phyloP scores from a whole-genome alignment of 768 basidiomycete genomes.

The Macrolepiota albuminosa region DNA sequence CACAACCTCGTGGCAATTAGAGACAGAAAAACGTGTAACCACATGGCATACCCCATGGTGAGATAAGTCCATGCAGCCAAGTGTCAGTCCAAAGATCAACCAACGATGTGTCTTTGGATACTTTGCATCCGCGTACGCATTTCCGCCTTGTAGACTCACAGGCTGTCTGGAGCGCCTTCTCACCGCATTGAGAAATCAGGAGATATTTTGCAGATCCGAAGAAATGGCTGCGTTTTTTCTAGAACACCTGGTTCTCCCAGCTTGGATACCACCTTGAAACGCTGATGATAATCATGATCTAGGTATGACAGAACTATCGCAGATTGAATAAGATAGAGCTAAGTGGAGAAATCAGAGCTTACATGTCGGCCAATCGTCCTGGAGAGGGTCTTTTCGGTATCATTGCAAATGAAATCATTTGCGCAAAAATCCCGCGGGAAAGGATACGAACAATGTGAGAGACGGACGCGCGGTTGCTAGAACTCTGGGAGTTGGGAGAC shows the following conservation, averaged over 20 bases:
- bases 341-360: constrained; percentile 6
- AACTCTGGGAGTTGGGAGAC: background rate
- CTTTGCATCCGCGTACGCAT: background rate
- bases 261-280: background rate
- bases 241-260: background rate
- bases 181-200: background rate
- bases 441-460: background rate
- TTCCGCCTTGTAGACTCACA: background rate
- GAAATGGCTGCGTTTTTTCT: background rate
- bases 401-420: background rate
- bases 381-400: background rate
- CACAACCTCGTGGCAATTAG: background rate
- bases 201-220: background rate
- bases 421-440: background rate
- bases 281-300: background rate
- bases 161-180: background rate
- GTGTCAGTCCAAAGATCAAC: background rate
- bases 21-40: background rate
- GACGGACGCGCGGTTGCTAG: background rate
- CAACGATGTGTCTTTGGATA: background rate
- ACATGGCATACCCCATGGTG: background rate
- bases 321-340: background rate
- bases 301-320: background rate
- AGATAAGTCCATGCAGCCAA: background rate
- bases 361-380: background rate